A percentile compares a stretch with the other conserved stretches of the same genome.
Conservation (phyloP, 768 basidiomycete genomes). For the Imleria badia region DNA sequence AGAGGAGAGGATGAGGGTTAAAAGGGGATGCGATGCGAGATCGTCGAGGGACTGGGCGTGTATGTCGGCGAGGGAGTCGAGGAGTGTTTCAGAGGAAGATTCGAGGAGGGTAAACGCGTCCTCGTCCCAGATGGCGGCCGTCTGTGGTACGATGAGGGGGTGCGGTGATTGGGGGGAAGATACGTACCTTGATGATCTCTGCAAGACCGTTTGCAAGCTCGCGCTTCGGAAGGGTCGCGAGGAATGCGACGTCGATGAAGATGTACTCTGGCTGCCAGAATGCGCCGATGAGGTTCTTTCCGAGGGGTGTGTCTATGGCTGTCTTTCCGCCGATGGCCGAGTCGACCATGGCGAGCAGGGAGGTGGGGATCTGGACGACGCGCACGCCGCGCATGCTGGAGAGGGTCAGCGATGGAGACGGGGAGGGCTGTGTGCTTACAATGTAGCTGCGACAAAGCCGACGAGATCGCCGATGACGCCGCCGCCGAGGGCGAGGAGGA, state of each 20-base stretch:
- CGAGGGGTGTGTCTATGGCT: conserved; percentile 97
- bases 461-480: conserved; percentile 97
- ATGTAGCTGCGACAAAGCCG: conserved; percentile 96
- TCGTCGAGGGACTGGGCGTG: conserved; percentile 52
- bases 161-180: not conserved
- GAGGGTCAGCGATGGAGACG: not conserved
- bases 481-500: conserved; percentile 91
- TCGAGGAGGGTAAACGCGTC: conserved; percentile 87
- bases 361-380: conserved; percentile 95
- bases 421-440: conserved; percentile 50
- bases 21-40: conserved; percentile 83
- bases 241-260: conserved; percentile 95
- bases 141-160: conserved; percentile 47
- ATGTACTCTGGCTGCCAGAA: conserved; percentile 99
- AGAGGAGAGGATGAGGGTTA: conserved; percentile 89
- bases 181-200: conserved; percentile 88
- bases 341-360: conserved; percentile 97
- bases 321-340: conserved; percentile 98
- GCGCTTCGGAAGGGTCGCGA: conserved; percentile 86
- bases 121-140: conserved; percentile 98
- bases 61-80: conserved; percentile 72
- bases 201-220: conserved; percentile 99
- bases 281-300: conserved; percentile 97
- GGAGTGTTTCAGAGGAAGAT: conserved; percentile 79
- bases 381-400: conserved; percentile 94